Percentiles rank a stretch among this genome's conserved stretches.
Conservation (phyloP, 2,329 filamentous ascomycete genomes). For the Grosmannia huntii region DNA sequence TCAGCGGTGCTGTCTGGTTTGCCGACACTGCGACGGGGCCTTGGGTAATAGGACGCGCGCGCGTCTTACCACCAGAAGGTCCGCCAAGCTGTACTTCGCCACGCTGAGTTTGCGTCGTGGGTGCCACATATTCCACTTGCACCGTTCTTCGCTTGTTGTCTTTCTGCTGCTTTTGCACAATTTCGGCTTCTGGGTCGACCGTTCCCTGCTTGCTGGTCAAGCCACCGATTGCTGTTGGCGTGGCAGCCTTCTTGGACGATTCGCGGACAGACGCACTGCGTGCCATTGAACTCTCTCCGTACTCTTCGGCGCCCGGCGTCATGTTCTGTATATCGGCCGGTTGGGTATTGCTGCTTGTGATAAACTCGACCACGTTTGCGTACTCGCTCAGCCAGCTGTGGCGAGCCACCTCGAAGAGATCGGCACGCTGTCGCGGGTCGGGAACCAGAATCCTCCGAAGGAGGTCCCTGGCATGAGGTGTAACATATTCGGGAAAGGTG, state of each 20-base stretch:
- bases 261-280: constrained; percentile 90
- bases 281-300: constrained; percentile 44
- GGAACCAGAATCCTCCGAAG: constrained; percentile 88
- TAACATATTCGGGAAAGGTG: constrained; percentile 97
- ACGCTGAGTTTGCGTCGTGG: constrained; percentile 71
- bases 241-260: constrained; percentile 53
- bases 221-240: constrained; percentile 42
- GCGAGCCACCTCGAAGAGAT: constrained; percentile 91
- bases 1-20: constrained; percentile 16
- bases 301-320: constrained; percentile 48
- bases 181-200: constrained; percentile 53
- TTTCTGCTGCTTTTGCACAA: constrained; percentile 50
- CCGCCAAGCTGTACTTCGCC: constrained; percentile 26
- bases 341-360: constrained; percentile 88
- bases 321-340: constrained; percentile 74
- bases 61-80: constrained; percentile 28
- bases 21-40: constrained; percentile 32
- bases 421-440: constrained; percentile 85
- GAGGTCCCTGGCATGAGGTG: constrained; percentile 86
- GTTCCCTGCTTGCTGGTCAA: constrained; percentile 62
- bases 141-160: constrained; percentile 90
- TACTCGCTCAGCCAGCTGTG: constrained; percentile 98
- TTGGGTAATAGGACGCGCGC: constrained; percentile 40
- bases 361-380: constrained; percentile 90
- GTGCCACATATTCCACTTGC: constrained; percentile 94